Percentiles rank a stretch among this genome's conserved stretches.
phyloP scores from a whole-genome alignment of 495 filamentous ascomycete species.

The Ramalina intermedia region DNA sequence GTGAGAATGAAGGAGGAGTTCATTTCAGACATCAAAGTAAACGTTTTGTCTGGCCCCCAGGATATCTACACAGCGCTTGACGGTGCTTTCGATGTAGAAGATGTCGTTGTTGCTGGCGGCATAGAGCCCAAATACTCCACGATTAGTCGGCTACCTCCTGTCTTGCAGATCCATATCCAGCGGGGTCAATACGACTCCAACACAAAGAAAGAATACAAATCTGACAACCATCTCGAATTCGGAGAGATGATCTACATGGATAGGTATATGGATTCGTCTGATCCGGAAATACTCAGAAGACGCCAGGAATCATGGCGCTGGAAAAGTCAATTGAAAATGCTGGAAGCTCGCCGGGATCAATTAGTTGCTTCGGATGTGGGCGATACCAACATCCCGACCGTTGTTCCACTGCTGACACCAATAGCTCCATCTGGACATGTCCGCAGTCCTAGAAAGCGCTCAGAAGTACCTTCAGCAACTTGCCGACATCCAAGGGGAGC shows the following conservation, averaged over 20 bases:
- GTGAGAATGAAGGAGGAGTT: constrained; percentile 38
- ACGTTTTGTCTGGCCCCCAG: constrained; percentile 42
- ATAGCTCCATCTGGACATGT: constrained; percentile 16
- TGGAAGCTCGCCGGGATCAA: constrained; percentile 35
- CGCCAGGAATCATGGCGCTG: constrained; percentile 60
- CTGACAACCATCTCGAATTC: constrained; percentile 60
- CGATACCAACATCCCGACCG: neutral
- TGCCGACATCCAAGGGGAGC: constrained; percentile 16
- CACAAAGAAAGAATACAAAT: constrained; percentile 53
- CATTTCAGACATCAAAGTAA: constrained; percentile 48
- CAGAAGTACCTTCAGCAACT: constrained; percentile 16
- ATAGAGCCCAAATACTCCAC: constrained; percentile 56
- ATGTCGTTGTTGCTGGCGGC: constrained; percentile 48
- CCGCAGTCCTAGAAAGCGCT: constrained; percentile 16
- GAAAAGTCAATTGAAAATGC: constrained; percentile 44
- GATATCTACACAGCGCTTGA: constrained; percentile 77
- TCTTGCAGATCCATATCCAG: constrained; percentile 81
- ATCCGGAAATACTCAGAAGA: constrained; percentile 40
- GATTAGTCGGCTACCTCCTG: constrained; percentile 62
- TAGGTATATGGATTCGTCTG: constrained; percentile 63
- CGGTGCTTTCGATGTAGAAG: constrained; percentile 65
- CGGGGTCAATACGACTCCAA: constrained; percentile 53
- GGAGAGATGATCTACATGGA: constrained; percentile 73
- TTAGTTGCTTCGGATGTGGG: constrained; percentile 34
- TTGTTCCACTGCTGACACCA: constrained; percentile 11